Evolutionary conservation across 106 monocot species (phyloP), one percentile per base, ranked within the genome.

Genomic region (Amphibolis antarctica): DNA sequence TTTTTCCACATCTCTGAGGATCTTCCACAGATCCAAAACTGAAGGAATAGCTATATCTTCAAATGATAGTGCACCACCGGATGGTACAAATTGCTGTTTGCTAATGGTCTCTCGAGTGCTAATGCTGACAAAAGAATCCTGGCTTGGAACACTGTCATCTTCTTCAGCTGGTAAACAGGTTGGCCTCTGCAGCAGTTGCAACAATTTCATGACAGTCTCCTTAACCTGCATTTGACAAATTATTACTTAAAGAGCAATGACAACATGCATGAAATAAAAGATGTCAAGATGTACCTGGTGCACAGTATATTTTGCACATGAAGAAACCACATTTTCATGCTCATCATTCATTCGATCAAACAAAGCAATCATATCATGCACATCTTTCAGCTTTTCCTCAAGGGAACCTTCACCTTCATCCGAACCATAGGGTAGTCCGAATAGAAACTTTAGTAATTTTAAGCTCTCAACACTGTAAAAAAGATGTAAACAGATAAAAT

Each of bases 381-480:
- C 46, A 78, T 80, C 75, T 4, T 80, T 73, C 23, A 74, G 53
- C 19, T 52, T 78, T 30, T 82, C 86, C 43, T 71, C 74, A 50
- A 59, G 30, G 30, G 22, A 2, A 52, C 45, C 59, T 55, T 19
- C 62, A 56, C 46, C 55, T 57, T 46, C 61, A 66, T 63, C 71
- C 28, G 26, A 43, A 71, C 69, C 78, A 70, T 52, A 23, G 20
- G 84, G 62, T 28, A 91, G 75, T 42, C 91, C 98, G 74, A 87
- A 91, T 67, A 98, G 87, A 44, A 49, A 77, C 67, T 67, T 91
- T 71, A 91, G 51, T n/a, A 75, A 55, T 18, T 67, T 59, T 21
- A 80, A 26, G 31, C 76, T 76, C 24, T 77, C 81, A 46, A 52
- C 56, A 53, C 82, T 82, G 54, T 10, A 24, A 60, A 60, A 65